Evolutionary conservation across 2,329 filamentous ascomycete genomes (phyloP), one percentile per base, ranked within the genome.

Genomic region (Diaporthe amygdali): DNA sequence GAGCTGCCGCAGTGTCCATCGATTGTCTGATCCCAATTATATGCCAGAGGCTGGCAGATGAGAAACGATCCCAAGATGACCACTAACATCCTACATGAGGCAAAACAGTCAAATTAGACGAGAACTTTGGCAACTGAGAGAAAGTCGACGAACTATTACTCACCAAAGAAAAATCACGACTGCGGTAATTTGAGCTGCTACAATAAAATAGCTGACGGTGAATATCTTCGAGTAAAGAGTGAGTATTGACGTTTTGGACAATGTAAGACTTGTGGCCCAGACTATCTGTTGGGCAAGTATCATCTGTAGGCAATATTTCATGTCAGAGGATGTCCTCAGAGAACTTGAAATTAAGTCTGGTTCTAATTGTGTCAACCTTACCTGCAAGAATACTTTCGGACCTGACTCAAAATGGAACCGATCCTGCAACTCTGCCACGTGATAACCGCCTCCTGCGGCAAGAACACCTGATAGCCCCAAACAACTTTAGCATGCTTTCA

Each of bases 61-160:
- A 82, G 75, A 70, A 78, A 74, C 10, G 78, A 76, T n/a, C 41
- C 46, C 1, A 61, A 10, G n/a, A 61, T 49, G 9, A 61, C 44
- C n/a, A 61, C n/a, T 20, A 63, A 27, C 46, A 66, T 51, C 61
- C 61, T 66, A 32, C n/a, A 66, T 1, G 15, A 51, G 15, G 9
- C 5, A 14, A 17, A 22, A 66, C 1, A 5, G 61, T 51, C 15
- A 49, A 22, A 10, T 12, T 5, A 32, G 17, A 10, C 15, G 2
- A 32, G 12, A 12, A 14, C 2, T 22, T 32, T 4, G 56, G 3
- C 9, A 8, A 46, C 15, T 22, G 25, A 8, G 5, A 32, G 17
- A 6, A 3, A 9, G 20, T 5, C 5, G 34, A 64, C 59, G n/a
- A 25, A 64, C n/a, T n/a, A n/a, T n/a, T n/a, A n/a, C n/a, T n/a